These are phyloP conservation scores for Beauveria pseudobassiana DNA, from an alignment of 2,329 filamentous ascomycete genomes.

Conservation along the genomic window DNA sequence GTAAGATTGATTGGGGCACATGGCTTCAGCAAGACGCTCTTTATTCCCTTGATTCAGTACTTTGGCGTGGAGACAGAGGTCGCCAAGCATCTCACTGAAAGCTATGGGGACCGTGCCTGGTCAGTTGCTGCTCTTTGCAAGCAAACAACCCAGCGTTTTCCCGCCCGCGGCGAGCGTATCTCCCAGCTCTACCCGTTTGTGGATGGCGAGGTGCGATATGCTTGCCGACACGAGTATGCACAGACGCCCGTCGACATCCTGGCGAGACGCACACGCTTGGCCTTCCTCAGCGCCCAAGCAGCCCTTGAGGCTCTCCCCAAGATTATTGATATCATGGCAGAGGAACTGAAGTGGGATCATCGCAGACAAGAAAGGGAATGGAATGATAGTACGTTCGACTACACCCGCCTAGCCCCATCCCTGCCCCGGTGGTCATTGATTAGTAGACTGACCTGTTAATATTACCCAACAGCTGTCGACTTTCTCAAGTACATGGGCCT, in stretches of 20 bases:
- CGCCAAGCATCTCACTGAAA: constrained; percentile 77
- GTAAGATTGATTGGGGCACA: constrained; percentile 78
- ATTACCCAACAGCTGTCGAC: constrained; percentile 38
- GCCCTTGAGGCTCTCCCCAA: constrained; percentile 76
- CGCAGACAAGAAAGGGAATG: constrained; percentile 72
- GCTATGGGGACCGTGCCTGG: constrained; percentile 91
- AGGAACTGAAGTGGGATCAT: constrained; percentile 72
- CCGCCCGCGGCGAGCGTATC: constrained; percentile 73
- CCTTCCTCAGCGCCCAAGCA: constrained; percentile 88
- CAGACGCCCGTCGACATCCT: constrained; percentile 86
- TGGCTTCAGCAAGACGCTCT: constrained; percentile 79
- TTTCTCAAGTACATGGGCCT: constrained; percentile 61
- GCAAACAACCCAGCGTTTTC: constrained; percentile 72
- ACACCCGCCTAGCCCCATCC: not conserved
- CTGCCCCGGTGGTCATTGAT: not conserved
- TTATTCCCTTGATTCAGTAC: constrained; percentile 92
- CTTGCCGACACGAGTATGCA: constrained; percentile 81
- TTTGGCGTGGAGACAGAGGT: constrained; percentile 89
- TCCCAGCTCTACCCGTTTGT: constrained; percentile 80
- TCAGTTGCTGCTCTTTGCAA: constrained; percentile 74
- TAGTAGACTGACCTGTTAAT: constrained; percentile 7
- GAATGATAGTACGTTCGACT: constrained; percentile 56
- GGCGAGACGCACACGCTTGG: constrained; percentile 73
- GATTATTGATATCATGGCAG: constrained; percentile 83
- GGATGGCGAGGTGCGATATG: constrained; percentile 86